Percentiles rank a stretch among this genome's conserved stretches.
phyloP scores from a whole-genome alignment of 2,329 filamentous ascomycete species.

The Chrysosporium queenslandicum region DNA sequence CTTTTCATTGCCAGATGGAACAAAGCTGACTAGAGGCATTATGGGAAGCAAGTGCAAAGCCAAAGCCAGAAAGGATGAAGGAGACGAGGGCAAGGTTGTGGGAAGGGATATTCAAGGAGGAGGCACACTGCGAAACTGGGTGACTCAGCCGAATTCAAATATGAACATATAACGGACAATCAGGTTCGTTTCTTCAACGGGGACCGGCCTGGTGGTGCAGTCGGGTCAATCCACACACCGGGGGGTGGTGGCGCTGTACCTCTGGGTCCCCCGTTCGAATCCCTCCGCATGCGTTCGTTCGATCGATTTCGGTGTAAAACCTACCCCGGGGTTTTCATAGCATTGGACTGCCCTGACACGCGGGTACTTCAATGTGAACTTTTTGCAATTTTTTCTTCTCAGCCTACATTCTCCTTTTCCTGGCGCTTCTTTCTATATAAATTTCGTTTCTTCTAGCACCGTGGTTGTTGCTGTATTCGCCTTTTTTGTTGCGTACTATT shows the following conservation, averaged over 20 bases:
- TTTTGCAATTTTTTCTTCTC: constrained; percentile 10
- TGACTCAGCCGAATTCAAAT: not conserved
- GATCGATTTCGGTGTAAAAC: constrained; percentile 9
- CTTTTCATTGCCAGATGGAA: too few relatives aligned
- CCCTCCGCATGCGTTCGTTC: not conserved
- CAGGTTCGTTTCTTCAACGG: not conserved
- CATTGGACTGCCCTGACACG: constrained; percentile 12
- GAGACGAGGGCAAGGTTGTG: too few relatives aligned
- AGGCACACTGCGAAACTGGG: too few relatives aligned
- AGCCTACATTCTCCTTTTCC: too few relatives aligned
- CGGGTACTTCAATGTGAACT: constrained; percentile 13
- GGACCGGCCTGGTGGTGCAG: not conserved
- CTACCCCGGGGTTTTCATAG: constrained; percentile 12
- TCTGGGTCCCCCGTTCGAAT: not conserved
- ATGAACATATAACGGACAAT: not conserved
- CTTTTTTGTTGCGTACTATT: not conserved
- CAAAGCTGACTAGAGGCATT: too few relatives aligned
- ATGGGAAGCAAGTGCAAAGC: too few relatives aligned
- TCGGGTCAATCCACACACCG: not conserved
- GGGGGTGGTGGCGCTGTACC: not conserved
- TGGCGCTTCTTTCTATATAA: not conserved
- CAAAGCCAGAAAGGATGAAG: too few relatives aligned
- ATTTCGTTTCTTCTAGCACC: not conserved
- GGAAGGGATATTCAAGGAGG: too few relatives aligned
- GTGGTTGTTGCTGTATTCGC: not conserved